A percentile compares a stretch with the other conserved stretches of the same genome.
phyloP scores from a whole-genome alignment of 352 stramenopile species.

The Pythium brachiatum region DNA sequence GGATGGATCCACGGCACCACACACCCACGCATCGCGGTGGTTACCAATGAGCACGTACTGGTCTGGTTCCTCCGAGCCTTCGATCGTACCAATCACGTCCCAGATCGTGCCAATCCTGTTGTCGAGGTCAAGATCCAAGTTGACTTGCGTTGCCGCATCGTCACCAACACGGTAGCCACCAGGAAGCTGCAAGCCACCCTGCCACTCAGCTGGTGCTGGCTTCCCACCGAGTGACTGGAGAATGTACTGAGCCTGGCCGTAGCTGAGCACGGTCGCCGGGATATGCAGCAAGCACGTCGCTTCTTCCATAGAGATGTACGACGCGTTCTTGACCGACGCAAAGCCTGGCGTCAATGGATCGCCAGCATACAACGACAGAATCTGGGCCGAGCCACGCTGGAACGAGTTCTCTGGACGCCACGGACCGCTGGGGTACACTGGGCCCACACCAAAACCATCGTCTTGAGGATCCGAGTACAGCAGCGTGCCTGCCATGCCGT shows the following conservation, averaged over 20 bases:
- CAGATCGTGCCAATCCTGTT: slow-evolving; percentile 78
- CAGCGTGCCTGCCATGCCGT: slow-evolving; percentile 66
- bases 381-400: slow-evolving; percentile 83
- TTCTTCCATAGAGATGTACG: slow-evolving; percentile 39
- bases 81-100: slow-evolving; percentile 84
- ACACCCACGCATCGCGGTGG: slow-evolving; percentile 90
- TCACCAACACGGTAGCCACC: slow-evolving; percentile 72
- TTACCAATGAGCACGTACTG: slow-evolving; percentile 85
- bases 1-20: slow-evolving; percentile 81
- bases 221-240: slow-evolving; percentile 56
- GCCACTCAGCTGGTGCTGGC: slow-evolving; percentile 48
- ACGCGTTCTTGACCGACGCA: slow-evolving; percentile 21
- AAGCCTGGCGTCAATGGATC: slow-evolving; percentile 49
- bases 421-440: slow-evolving; percentile 71
- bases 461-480: slow-evolving; percentile 88
- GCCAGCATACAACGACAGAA: slow-evolving; percentile 68
- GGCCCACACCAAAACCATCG: slow-evolving; percentile 64
- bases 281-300: slow-evolving; percentile 59
- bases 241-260: slow-evolving; percentile 74
- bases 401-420: slow-evolving; percentile 76
- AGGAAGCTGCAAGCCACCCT: slow-evolving; percentile 52
- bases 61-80: slow-evolving; percentile 47
- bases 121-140: slow-evolving; percentile 62
- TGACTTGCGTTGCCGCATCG: slow-evolving; percentile 46
- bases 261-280: slow-evolving; percentile 64